These are phyloP conservation scores for Hypholoma fasciculare DNA, from an alignment of 768 basidiomycete species.

Conservation along the genomic window DNA sequence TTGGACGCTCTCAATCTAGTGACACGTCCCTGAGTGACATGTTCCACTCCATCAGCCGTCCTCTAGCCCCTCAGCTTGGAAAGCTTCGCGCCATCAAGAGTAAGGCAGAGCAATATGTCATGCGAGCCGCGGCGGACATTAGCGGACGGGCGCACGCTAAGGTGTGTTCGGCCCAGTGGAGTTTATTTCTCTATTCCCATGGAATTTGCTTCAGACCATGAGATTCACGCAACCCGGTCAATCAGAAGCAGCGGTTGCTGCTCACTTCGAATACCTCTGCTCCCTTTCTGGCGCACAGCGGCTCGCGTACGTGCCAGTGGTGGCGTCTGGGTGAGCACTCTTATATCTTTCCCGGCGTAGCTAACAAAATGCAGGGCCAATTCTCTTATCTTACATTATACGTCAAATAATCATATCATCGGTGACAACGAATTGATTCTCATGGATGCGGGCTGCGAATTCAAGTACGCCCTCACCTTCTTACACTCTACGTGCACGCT, in stretches of 20 bases:
- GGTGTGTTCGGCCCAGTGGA: conserved; percentile 37
- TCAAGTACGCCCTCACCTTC: conserved; percentile 50
- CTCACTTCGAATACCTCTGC: conserved; percentile 91
- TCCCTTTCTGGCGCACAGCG: conserved; percentile 78
- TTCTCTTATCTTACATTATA: conserved; percentile 92
- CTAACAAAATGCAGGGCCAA: conserved; percentile 57
- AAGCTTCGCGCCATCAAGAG: conserved; percentile 81
- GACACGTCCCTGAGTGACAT: conserved; percentile 60
- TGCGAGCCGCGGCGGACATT: conserved; percentile 87
- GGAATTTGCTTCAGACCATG: conserved; percentile 67
- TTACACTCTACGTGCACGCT: conserved; percentile 4
- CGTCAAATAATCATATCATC: conserved; percentile 82
- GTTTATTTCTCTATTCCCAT: neutral
- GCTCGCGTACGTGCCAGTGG: conserved; percentile 96
- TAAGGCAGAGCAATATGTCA: conserved; percentile 68
- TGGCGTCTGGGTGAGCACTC: conserved; percentile 80
- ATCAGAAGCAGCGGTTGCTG: conserved; percentile 45
- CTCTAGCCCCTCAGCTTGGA: conserved; percentile 70
- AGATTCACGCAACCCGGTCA: conserved; percentile 54
- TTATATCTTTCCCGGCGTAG: neutral
- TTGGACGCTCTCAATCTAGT: conserved; percentile 33
- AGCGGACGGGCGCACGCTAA: conserved; percentile 84
- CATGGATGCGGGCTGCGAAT: conserved; percentile 93
- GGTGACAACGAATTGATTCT: conserved; percentile 74
- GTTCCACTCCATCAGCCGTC: conserved; percentile 40